Percentiles rank a stretch among this genome's conserved stretches.
phyloP scores from a whole-genome alignment of 495 filamentous ascomycete genomes.

The Annulohypoxylon stygium region DNA sequence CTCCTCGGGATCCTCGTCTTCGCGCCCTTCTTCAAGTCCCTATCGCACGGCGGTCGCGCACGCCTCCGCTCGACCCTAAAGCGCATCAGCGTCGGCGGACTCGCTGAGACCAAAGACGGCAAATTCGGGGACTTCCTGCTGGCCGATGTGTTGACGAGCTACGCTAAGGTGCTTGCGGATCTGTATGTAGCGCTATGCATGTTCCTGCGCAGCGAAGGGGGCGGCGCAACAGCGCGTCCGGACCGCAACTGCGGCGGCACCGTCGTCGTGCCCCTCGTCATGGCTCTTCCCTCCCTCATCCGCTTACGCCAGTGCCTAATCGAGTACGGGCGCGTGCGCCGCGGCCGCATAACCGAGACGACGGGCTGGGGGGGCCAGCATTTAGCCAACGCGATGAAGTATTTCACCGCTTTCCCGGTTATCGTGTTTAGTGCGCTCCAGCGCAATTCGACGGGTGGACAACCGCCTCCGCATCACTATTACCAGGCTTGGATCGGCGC shows the following conservation, averaged over 20 bases:
- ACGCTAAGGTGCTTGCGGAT: constrained; percentile 91
- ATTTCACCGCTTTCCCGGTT: constrained; percentile 90
- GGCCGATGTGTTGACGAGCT: constrained; percentile 95
- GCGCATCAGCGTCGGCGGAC: constrained; percentile 79
- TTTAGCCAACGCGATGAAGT: constrained; percentile 92
- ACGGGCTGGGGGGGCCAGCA: constrained; percentile 82
- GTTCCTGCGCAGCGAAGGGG: constrained; percentile 73
- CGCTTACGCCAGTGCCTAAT: constrained; percentile 93
- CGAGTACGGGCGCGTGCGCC: constrained; percentile 81
- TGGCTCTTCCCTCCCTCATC: constrained; percentile 84
- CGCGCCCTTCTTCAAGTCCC: constrained; percentile 66
- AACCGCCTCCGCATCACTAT: constrained; percentile 53
- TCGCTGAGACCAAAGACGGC: constrained; percentile 83
- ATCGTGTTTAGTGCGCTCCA: constrained; percentile 82
- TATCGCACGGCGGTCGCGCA: constrained; percentile 78
- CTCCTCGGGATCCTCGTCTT: constrained; percentile 77
- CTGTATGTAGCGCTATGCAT: constrained; percentile 91
- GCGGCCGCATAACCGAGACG: constrained; percentile 58
- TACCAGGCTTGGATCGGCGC: constrained; percentile 69
- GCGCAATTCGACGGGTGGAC: constrained; percentile 70
- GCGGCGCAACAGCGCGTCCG: constrained; percentile 81
- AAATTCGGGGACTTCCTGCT: constrained; percentile 95
- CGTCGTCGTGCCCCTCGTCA: constrained; percentile 81
- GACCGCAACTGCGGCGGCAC: constrained; percentile 83
- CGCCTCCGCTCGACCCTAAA: constrained; percentile 78